Evolutionary conservation across 2,329 filamentous ascomycete species (phyloP).

Genomic region (Ophiostoma tasmaniense): DNA sequence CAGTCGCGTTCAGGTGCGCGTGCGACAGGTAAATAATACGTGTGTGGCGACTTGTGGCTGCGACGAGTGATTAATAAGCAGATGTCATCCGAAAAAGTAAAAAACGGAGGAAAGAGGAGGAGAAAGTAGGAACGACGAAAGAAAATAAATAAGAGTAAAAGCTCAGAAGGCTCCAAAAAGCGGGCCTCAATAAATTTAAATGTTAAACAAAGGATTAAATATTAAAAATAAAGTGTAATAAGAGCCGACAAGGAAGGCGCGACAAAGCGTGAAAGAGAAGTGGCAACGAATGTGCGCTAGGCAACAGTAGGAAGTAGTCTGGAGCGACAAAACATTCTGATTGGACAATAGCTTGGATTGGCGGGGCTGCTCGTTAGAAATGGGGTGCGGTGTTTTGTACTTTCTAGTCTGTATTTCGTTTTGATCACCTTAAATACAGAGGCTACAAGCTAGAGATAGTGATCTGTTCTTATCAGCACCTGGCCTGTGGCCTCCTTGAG

Average conservation of each 20-base stretch:
- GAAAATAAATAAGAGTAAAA: slow-evolving; percentile 15
- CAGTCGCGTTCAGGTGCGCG: neutral
- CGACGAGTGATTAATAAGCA: neutral
- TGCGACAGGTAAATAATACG: neutral
- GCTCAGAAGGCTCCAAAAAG: slow-evolving; percentile 20
- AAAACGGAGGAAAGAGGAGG: slow-evolving; percentile 24
- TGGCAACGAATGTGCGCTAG: neutral
- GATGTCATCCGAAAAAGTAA: slow-evolving; percentile 3
- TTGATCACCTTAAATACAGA: neutral
- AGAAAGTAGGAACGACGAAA: slow-evolving; percentile 25
- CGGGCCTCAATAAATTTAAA: neutral
- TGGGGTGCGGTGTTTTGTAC: neutral
- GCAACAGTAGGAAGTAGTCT: neutral
- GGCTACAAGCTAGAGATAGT: slow-evolving; percentile 4
- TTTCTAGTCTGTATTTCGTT: neutral
- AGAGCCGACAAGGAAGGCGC: neutral
- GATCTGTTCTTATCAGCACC: slow-evolving; percentile 27
- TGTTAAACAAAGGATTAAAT: neutral
- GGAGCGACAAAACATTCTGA: slow-evolving; percentile 12
- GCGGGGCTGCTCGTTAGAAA: neutral
- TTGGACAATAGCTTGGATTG: slow-evolving; percentile 14
- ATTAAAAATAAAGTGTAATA: neutral
- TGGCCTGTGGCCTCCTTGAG: slow-evolving; percentile 8
- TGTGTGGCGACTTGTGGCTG: neutral
- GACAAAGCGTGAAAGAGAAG: neutral